Conservation (phyloP, 805 yeast genomes). For the Schizosaccharomyces osmophilus region DNA sequence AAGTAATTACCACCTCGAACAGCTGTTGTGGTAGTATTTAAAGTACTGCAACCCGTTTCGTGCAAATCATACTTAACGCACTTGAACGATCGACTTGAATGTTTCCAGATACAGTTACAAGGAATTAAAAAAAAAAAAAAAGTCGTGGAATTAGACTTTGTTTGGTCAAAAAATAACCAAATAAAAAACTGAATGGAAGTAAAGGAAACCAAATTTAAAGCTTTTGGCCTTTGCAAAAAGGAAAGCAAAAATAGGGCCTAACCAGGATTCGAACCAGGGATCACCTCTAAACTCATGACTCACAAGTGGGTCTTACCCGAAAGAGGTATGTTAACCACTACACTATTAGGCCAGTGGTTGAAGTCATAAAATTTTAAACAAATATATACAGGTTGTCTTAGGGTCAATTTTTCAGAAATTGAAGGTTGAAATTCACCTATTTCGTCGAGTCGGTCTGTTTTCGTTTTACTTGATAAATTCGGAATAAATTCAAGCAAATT, state of each 20-base stretch:
- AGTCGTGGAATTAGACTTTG: too few relatives aligned
- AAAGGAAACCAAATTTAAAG: too few relatives aligned
- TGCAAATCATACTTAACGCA: constrained; percentile 19
- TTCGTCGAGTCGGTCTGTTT: too few relatives aligned
- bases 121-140: not conserved
- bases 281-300: not conserved
- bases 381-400: not conserved
- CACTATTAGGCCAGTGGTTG: not conserved
- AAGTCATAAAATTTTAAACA: not conserved
- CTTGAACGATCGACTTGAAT: not conserved
- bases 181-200: not conserved
- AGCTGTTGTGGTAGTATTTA: too few relatives aligned
- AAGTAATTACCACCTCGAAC: too few relatives aligned
- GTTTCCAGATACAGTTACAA: not conserved
- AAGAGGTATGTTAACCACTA: constrained; percentile 2
- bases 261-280: constrained; percentile 2
- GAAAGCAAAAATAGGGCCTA: not conserved
- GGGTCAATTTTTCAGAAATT: too few relatives aligned
- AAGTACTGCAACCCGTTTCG: too few relatives aligned
- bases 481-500: too few relatives aligned
- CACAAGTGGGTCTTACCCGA: not conserved
- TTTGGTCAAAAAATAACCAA: too few relatives aligned
- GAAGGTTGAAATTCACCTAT: too few relatives aligned
- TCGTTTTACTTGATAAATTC: too few relatives aligned
- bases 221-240: too few relatives aligned